Evolutionary conservation across 768 basidiomycete species (phyloP).

Genomic region (Amanita exitialis): DNA sequence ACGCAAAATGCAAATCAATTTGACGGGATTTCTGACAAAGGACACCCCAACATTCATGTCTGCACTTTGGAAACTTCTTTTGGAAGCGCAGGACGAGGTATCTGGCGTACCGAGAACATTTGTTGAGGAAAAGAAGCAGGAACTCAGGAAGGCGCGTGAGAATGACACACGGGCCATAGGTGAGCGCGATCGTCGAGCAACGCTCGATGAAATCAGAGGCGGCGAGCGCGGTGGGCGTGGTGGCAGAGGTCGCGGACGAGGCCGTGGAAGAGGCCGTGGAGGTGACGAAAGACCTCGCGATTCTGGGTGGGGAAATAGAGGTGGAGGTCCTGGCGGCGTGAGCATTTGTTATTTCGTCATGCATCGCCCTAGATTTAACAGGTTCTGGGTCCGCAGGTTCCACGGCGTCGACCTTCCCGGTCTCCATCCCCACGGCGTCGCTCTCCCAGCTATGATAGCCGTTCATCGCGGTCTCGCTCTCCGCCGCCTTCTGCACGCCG

Average conservation of each 20-base stretch:
- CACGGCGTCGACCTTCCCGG: slow-evolving; percentile 36
- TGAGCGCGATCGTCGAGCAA: slow-evolving; percentile 59
- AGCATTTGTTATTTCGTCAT: slow-evolving; percentile 12
- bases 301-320: slow-evolving; percentile 59
- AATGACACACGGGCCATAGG: slow-evolving; percentile 56
- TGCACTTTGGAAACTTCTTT: slow-evolving; percentile 81
- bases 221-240: slow-evolving; percentile 43
- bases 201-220: slow-evolving; percentile 61
- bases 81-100: slow-evolving; percentile 84
- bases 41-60: slow-evolving; percentile 84
- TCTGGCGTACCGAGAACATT: slow-evolving; percentile 87
- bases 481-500: slow-evolving; percentile 13
- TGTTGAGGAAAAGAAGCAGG: slow-evolving; percentile 87
- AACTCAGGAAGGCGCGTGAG: slow-evolving; percentile 65
- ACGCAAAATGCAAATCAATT: slow-evolving; percentile 89
- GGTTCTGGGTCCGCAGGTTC: slow-evolving; percentile 20
- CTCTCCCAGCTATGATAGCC: slow-evolving; percentile 17
- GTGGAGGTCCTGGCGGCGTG: slow-evolving; percentile 29
- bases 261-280: slow-evolving; percentile 38
- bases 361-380: slow-evolving; percentile 7
- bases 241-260: slow-evolving; percentile 50
- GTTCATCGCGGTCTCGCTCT: slow-evolving; percentile 32
- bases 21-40: slow-evolving; percentile 87
- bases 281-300: slow-evolving; percentile 35
- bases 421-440: slow-evolving; percentile 30